Base-by-base conservation (phyloP, 371 early-diverging fungal genomes). In the Batrachochytrium dendrobatidis region DNA sequence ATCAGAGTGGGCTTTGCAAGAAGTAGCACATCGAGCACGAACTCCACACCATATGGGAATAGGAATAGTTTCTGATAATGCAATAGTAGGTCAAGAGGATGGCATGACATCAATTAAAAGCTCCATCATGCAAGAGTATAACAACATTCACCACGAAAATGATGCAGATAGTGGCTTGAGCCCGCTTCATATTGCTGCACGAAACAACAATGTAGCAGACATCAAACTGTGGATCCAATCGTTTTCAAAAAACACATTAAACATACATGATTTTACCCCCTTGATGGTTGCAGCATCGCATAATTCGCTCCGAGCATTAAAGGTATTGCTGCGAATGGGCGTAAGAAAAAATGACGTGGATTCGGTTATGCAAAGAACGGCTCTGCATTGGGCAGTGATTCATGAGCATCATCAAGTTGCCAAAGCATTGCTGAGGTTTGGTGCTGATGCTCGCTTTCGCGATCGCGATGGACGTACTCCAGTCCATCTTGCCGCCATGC, bases 281-380 rank as follows among this genome's bases (percentile, higher is more conserved):
- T 18, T 48, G 8, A 48, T 48, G 49, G 49, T 48, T 6, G 49
- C 49, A 25, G 49, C 49, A 48, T 48, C 49, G 49, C 49, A 48
- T 29, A 48, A 48, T 29, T 48, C 49, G 49, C 25, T 48, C 49
- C 6, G n/a, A 7, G 49, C 49, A 18, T 18, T 48, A 6, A 18
- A 12, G 49, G 12, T 48, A 8, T 18, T 48, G 49, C 49, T 48
- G 12, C 8, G 49, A 8, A 8, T 48, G 12, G 49, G 49, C 24
- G 49, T 48, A 29, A 22, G 49, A 22, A 48, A 48, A 29, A 29
- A 48, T 29, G 49, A 48, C 24, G 49, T 48, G 12, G 49, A 48
- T 29, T 48, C 25, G 25, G 29, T 25, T 12, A 48, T 29, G 24
- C 49, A 24, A 29, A 22, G 49, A 18, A 48, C 49, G 8, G 49